Percentiles rank a stretch among this genome's conserved stretches.
These are phyloP conservation scores for Fraxinus latifolia DNA, from an alignment of 305 asterid species.

Conservation along the genomic window DNA sequence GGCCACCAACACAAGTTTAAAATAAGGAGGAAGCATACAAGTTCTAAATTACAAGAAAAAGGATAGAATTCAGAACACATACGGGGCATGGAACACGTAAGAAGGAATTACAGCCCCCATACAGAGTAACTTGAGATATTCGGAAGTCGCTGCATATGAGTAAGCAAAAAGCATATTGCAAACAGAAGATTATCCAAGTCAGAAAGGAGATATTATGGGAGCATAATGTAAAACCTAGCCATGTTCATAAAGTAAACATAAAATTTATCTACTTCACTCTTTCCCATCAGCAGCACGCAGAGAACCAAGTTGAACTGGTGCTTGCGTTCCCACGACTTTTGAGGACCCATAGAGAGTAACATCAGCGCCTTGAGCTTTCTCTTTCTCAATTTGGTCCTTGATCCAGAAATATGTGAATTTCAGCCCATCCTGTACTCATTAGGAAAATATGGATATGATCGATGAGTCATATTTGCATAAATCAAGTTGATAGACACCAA, in stretches of 20 bases:
- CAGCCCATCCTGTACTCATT: constrained; percentile 61
- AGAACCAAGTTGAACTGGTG: constrained; percentile 89
- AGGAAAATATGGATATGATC: background rate
- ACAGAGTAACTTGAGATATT: background rate
- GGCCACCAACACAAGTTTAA: background rate
- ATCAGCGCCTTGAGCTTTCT: constrained; percentile 58
- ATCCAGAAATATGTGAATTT: constrained; percentile 89
- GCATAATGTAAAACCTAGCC: background rate
- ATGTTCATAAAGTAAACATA: background rate
- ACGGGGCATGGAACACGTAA: background rate
- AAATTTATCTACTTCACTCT: constrained; percentile 38
- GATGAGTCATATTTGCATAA: background rate
- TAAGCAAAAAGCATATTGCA: constrained; percentile 1
- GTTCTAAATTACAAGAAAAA: background rate
- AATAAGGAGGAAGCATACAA: background rate
- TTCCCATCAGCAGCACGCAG: constrained; percentile 93
- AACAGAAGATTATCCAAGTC: constrained; percentile 5
- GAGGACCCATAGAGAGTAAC: constrained; percentile 65
- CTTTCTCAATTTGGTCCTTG: constrained; percentile 81
- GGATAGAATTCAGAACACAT: background rate
- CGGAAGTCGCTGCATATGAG: background rate
- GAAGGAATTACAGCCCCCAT: constrained; percentile 3
- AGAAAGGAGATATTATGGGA: background rate
- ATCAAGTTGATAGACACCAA: background rate
- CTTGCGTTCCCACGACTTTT: constrained; percentile 85